These are phyloP conservation scores for Tylopilus subfusipes DNA, from an alignment of 768 basidiomycete genomes.

Conservation along the genomic window DNA sequence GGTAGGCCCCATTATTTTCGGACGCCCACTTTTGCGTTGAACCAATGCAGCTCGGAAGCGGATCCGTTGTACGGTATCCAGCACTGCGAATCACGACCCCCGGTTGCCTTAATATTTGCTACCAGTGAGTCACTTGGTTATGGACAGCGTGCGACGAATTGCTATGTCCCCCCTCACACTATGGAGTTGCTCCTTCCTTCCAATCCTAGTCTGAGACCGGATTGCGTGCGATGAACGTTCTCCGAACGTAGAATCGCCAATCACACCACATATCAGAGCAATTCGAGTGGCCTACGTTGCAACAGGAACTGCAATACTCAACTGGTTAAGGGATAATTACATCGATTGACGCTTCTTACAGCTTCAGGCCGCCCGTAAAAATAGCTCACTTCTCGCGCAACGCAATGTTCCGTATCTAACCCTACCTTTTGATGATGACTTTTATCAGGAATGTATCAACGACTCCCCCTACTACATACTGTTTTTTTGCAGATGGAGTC, in stretches of 20 bases:
- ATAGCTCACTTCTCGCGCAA: slow-evolving; percentile 15
- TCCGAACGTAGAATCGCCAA: background rate
- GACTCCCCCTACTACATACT: no score
- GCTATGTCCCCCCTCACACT: no score
- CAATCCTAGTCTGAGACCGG: background rate
- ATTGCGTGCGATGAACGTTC: slow-evolving; percentile 1
- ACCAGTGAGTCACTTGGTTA: no score
- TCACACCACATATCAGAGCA: background rate
- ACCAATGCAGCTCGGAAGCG: no score
- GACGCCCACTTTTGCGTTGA: no score
- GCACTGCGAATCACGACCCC: no score
- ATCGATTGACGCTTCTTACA: background rate
- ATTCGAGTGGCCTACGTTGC: background rate
- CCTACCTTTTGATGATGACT: slow-evolving; percentile 9
- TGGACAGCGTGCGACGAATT: no score
- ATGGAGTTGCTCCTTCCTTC: no score
- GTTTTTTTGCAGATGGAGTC: no score
- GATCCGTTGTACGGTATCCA: no score
- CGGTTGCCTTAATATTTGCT: no score
- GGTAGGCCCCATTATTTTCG: no score
- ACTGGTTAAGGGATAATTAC: slow-evolving; percentile 9
- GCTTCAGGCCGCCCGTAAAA: slow-evolving; percentile 10
- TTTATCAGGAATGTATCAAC: slow-evolving; percentile 23
- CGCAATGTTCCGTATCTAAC: slow-evolving; percentile 15
- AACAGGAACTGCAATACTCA: background rate